Evolutionary conservation across 441 rosid species (phyloP), one percentile per base, ranked within the genome.

Genomic region (Raphanus hybrid): DNA sequence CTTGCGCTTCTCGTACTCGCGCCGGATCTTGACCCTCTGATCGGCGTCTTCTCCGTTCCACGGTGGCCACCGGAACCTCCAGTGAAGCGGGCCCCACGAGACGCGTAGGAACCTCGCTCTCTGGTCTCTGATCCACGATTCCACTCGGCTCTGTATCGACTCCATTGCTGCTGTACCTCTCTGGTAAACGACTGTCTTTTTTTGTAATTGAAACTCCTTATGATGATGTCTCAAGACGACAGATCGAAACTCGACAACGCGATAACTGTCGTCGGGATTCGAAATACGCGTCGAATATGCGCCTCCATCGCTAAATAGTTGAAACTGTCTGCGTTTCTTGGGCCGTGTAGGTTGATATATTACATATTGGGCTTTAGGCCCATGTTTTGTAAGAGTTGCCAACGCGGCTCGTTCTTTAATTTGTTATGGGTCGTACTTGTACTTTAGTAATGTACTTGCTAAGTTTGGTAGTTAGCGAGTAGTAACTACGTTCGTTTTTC

Each of bases 101-200:
- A 85, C 90, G 60, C 89, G 86, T 20, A 83, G 80, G 78, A 95
- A 80, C 86, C 78, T 93, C 18, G 88, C 88, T 5, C 84, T 84
- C 85, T 92, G 99, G 80, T 90, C 99, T 74, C 83, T 95, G 88
- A 95, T 87, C 99, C 99, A 95, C 15, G 97, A 69, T 84, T 92
- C 97, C 54, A 91, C 86, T 80, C 91, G 83, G 81, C 79, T 82
- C 78, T 91, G 99, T 73, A 92, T 82, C 54, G 89, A 83, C 84
- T 92, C 93, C 97, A 94, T 91, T 67, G 11, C 67, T 54, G 3
- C 52, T 41, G 0, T 2, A 41, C 43, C 39, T 29, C 34, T 45
- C 52, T 48, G 15, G 16, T 48, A 23, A 11, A 43, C 52, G 52
- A 43, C 14, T 43, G 0, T 43, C 0, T 20, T 23, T 23, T 23